phyloP scores from a whole-genome alignment of 352 stramenopile genomes.

The Phytophthora cryptogea region DNA sequence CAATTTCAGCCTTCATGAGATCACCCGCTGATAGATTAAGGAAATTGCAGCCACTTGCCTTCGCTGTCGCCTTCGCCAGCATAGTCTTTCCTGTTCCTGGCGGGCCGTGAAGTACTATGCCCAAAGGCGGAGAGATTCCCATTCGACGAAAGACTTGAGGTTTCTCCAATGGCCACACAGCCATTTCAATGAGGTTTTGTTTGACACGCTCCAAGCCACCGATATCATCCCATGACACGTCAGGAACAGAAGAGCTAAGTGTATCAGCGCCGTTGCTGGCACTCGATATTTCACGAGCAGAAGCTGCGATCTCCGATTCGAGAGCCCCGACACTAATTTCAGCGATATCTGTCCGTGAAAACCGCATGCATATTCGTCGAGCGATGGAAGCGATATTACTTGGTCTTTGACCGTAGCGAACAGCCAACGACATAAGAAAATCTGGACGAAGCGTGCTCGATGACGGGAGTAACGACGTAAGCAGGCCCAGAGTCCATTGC shows the following conservation, averaged over 20 bases:
- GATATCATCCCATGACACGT: slow-evolving; percentile 78
- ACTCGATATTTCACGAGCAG: slow-evolving; percentile 52
- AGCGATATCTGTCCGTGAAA: slow-evolving; percentile 17
- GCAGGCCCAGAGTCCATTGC: slow-evolving; percentile 52
- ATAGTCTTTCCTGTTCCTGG: slow-evolving; percentile 88
- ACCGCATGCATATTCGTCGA: slow-evolving; percentile 37
- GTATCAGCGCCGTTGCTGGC: slow-evolving; percentile 36
- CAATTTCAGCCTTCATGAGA: slow-evolving; percentile 81
- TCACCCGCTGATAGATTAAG: slow-evolving; percentile 79
- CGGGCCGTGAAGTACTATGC: slow-evolving; percentile 79
- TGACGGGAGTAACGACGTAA: slow-evolving; percentile 47
- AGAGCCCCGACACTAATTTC: slow-evolving; percentile 14
- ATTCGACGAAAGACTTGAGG: slow-evolving; percentile 80
- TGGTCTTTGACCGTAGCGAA: slow-evolving; percentile 79
- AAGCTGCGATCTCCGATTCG: slow-evolving; percentile 50
- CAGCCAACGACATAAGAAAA: slow-evolving; percentile 58
- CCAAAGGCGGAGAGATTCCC: slow-evolving; percentile 77
- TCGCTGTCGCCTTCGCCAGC: slow-evolving; percentile 81
- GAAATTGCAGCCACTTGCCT: slow-evolving; percentile 85
- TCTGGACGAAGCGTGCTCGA: slow-evolving; percentile 40
- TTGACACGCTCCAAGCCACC: slow-evolving; percentile 74
- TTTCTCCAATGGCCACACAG: slow-evolving; percentile 85
- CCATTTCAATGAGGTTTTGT: slow-evolving; percentile 81
- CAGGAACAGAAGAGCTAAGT: slow-evolving; percentile 54
- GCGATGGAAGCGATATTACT: slow-evolving; percentile 71